Conservation (phyloP, 768 basidiomycete genomes). For the Leccinum boreale region DNA sequence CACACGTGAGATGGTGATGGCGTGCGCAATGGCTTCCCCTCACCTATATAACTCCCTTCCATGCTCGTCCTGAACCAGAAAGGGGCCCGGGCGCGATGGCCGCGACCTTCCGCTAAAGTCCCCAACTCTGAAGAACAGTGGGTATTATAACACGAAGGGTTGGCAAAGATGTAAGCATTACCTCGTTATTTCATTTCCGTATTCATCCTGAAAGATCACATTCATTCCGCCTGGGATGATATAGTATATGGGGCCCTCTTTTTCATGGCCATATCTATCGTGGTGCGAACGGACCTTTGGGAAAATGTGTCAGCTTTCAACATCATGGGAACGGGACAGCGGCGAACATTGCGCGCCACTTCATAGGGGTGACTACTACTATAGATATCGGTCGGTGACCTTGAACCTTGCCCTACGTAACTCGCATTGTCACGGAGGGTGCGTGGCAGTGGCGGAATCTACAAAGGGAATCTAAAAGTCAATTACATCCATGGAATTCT, state of each 20-base stretch:
- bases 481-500: background rate
- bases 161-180: constrained; percentile 19
- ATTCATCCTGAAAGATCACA: constrained; percentile 65
- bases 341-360: constrained; percentile 15
- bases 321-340: background rate
- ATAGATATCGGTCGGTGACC: constrained; percentile 32
- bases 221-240: constrained; percentile 63
- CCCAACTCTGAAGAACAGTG: constrained; percentile 41
- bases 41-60: constrained; percentile 60
- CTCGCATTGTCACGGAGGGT: constrained; percentile 10
- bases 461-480: background rate
- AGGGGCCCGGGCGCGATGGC: constrained; percentile 37
- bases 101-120: constrained; percentile 39
- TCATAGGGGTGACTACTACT: constrained; percentile 18
- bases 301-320: constrained; percentile 9
- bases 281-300: constrained; percentile 24
- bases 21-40: background rate
- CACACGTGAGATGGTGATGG: constrained; percentile 1
- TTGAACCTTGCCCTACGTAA: constrained; percentile 12
- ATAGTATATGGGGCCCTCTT: constrained; percentile 44
- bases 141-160: background rate
- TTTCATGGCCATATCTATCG: constrained; percentile 23
- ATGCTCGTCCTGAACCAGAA: constrained; percentile 56
- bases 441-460: constrained; percentile 32
- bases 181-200: constrained; percentile 64